phyloP scores from a whole-genome alignment of 2,329 filamentous ascomycete species.

The Capronia epimyces region DNA sequence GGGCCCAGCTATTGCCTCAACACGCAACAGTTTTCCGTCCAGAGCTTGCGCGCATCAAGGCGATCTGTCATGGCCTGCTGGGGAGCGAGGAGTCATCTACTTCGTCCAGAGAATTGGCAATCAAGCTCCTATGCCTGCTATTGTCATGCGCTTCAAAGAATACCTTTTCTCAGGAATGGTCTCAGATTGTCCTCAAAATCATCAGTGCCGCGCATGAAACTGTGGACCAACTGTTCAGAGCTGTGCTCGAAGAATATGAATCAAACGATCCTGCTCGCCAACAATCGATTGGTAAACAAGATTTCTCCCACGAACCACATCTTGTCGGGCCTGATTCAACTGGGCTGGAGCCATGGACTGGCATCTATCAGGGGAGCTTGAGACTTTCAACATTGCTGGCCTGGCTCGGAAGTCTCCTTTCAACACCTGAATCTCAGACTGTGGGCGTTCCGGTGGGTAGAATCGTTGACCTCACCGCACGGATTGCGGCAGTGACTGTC shows the following conservation, averaged over 20 bases:
- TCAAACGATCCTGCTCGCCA: constrained; percentile 49
- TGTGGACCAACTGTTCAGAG: constrained; percentile 70
- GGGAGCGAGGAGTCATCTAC: constrained; percentile 52
- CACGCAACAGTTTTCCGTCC: constrained; percentile 81
- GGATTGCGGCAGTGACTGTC: constrained; percentile 61
- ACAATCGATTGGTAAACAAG: constrained; percentile 33
- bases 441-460: constrained; percentile 63
- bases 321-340: constrained; percentile 40
- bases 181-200: constrained; percentile 56
- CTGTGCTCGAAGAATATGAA: constrained; percentile 76
- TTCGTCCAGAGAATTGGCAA: constrained; percentile 54
- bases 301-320: constrained; percentile 35
- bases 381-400: constrained; percentile 62
- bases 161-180: constrained; percentile 71
- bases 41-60: constrained; percentile 62
- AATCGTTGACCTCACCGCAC: constrained; percentile 62
- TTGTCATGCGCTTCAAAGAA: constrained; percentile 79
- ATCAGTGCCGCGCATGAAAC: constrained; percentile 64
- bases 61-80: constrained; percentile 55
- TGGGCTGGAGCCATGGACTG: constrained; percentile 64
- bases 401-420: constrained; percentile 60
- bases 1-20: constrained; percentile 66
- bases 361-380: constrained; percentile 67
- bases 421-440: constrained; percentile 57
- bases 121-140: constrained; percentile 63